Base-by-base conservation (phyloP, 2,329 filamentous ascomycete genomes). In the Sporothrix brasiliensis region DNA sequence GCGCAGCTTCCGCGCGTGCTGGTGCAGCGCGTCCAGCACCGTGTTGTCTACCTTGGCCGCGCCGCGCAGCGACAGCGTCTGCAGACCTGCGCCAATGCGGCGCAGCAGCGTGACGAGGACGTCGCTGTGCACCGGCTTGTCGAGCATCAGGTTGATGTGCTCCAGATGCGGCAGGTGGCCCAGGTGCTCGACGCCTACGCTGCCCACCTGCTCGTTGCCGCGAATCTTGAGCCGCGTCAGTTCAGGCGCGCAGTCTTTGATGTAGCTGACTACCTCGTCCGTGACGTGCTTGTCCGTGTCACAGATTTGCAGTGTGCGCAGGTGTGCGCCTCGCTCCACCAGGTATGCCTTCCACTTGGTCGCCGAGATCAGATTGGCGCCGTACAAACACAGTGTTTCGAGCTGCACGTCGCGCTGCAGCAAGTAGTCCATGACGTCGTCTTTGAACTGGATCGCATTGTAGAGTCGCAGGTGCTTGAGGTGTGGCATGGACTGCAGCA, bases 391-490 rank as follows among this genome's bases (percentile, higher is more conserved):
- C 56, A 98, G 83, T 70, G 88, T 85, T 72, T 89, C 86, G n/a
- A 97, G 83, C 10, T 86, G 80, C 3, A 70, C 24, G 66, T 91
- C 86, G 63, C 92, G 91, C 69, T 89, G 88, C 24, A 92, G 83
- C 76, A 97, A 86, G 78, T 94, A 97, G 68, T 92, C 87, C 79
- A 97, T 86, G 54, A 93, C 91, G 52, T 85, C 84, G 76, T 97
- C 91, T 79, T 97, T 97, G 83, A 97, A 91, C 77, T 97, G 94
- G 66, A 95, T 92, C n/a, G 90, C 92, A 76, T 94, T 94, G 65
- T 91, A 89, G 13, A 97, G 82, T 74, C 93, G 91, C 70, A 97
- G 84, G 56, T 85, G 86, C 75, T 88, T 88, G 69, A 97, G 82
- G 6, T 84, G 84, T 0, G 92, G 88, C 70, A 91, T 89, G 2